Base-by-base conservation (phyloP, 1,284 basidiomycete genomes). In the Leccinum griseonigrum region DNA sequence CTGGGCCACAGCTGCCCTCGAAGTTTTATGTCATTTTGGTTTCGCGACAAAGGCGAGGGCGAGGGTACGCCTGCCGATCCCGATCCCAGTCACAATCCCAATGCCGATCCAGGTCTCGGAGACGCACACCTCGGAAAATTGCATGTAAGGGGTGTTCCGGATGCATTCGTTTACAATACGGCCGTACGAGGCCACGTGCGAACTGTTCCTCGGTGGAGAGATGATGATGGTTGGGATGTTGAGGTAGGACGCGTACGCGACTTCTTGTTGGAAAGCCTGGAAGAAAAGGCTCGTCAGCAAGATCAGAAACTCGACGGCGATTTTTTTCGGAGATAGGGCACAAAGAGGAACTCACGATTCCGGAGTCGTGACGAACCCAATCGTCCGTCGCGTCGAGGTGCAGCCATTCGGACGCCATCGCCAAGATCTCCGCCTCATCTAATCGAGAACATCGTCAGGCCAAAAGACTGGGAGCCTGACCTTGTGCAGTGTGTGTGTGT, bases 311-410 rank as follows among this genome's bases (percentile, higher is more conserved):
- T 73, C 72, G 69, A 71, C 11, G 5, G 28, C 50, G 69, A 66
- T n/a, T n/a, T n/a, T n/a, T n/a, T n/a, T n/a, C n/a, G n/a, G n/a
- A 61, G 56, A 52, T 2, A 53, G 28, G 65, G n/a, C n/a, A n/a
- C n/a, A n/a, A n/a, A n/a, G n/a, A n/a, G n/a, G n/a, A 50, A 81
- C 89, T 75, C 74, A 95, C 94, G 61, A 97, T 90, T 78, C 98
- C 97, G 57, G 95, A 91, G 72, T 99, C 97, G 69, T 97, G 92
- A 53, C 97, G 87, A 62, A 99, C 91, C 79, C 96, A 96, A 71
- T 96, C 94, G 75, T 98, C 95, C 1, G 85, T 79, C 11, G 94
- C 90, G 77, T 99, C 97, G 48, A 99, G 82, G 75, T 98, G 94
- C 11, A 99, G 82, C 97, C 97, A 99, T 62, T 94, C 92, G 14